These are phyloP conservation scores for Paraphaeosphaeria minitans DNA, from an alignment of 2,329 filamentous ascomycete species.

Conservation along the genomic window DNA sequence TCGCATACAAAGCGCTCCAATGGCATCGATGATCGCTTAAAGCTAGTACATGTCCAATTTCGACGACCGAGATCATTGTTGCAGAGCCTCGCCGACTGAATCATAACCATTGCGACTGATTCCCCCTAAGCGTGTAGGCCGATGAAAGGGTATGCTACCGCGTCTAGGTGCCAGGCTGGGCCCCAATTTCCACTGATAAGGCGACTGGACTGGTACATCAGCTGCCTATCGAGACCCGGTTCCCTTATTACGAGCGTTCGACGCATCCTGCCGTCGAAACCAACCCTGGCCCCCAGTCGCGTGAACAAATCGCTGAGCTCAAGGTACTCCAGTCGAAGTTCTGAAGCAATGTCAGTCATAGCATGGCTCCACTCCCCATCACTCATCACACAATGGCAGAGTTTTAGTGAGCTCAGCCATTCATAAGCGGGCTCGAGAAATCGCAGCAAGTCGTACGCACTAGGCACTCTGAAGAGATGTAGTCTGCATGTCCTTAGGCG, in stretches of 20 bases:
- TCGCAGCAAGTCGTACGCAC: constrained; percentile 15
- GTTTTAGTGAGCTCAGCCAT: constrained; percentile 17
- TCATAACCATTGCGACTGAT: not conserved
- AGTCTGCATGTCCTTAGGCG: constrained; percentile 23
- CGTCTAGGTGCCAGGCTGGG: constrained; percentile 25
- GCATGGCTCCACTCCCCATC: constrained; percentile 21
- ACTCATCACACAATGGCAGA: constrained; percentile 21
- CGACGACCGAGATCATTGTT: too few species aligned
- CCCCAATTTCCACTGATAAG: constrained; percentile 16
- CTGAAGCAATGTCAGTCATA: constrained; percentile 17
- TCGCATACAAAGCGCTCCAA: not conserved
- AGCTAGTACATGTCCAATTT: not conserved
- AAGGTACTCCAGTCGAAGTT: constrained; percentile 16
- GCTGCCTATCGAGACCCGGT: constrained; percentile 11
- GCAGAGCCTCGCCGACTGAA: not conserved
- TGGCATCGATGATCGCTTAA: not conserved
- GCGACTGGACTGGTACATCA: constrained; percentile 12
- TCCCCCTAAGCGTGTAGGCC: constrained; percentile 4
- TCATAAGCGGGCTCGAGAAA: constrained; percentile 20
- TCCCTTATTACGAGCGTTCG: constrained; percentile 9
- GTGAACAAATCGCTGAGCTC: constrained; percentile 21
- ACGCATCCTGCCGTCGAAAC: constrained; percentile 10
- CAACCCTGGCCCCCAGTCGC: constrained; percentile 13
- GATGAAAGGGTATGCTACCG: constrained; percentile 30
- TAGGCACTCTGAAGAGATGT: constrained; percentile 22